phyloP scores from a whole-genome alignment of 2,329 filamentous ascomycete species.

The Cladosporium sp. region DNA sequence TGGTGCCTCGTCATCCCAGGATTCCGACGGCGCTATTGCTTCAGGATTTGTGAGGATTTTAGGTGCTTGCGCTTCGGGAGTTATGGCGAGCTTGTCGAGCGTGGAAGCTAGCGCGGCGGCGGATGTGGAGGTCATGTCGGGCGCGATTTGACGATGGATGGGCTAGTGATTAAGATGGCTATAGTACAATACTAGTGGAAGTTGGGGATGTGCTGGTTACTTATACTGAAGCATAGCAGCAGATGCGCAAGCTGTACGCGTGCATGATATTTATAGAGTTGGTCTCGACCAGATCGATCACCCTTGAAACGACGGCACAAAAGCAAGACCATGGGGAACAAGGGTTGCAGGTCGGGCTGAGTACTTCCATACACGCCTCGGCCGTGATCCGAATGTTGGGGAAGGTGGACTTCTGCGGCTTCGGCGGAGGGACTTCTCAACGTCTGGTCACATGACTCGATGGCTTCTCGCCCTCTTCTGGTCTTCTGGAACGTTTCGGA shows the following conservation, averaged over 20 bases:
- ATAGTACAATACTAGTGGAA: neutral
- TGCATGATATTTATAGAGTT: slow-evolving; percentile 5
- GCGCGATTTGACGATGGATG: neutral
- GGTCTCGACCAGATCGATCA: slow-evolving; percentile 1
- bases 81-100: slow-evolving; percentile 29
- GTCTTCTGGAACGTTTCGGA: too few relatives aligned
- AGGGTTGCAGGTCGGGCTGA: too few relatives aligned
- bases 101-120: slow-evolving; percentile 19
- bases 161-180: neutral
- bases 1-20: slow-evolving; percentile 67
- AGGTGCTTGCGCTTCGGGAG: slow-evolving; percentile 14
- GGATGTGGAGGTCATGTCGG: slow-evolving; percentile 13
- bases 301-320: too few relatives aligned
- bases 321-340: too few relatives aligned
- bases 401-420: too few relatives aligned
- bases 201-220: neutral
- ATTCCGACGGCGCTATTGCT: slow-evolving; percentile 46
- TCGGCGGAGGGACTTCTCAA: too few relatives aligned
- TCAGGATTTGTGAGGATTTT: slow-evolving; percentile 5
- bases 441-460: too few relatives aligned
- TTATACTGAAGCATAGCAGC: neutral
- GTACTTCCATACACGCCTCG: too few relatives aligned
- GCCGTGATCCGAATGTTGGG: too few relatives aligned
- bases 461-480: too few relatives aligned
- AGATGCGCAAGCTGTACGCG: slow-evolving; percentile 8